These are phyloP conservation scores for Huntiella omanensis DNA, from an alignment of 2,329 filamentous ascomycete species.

Conservation along the genomic window DNA sequence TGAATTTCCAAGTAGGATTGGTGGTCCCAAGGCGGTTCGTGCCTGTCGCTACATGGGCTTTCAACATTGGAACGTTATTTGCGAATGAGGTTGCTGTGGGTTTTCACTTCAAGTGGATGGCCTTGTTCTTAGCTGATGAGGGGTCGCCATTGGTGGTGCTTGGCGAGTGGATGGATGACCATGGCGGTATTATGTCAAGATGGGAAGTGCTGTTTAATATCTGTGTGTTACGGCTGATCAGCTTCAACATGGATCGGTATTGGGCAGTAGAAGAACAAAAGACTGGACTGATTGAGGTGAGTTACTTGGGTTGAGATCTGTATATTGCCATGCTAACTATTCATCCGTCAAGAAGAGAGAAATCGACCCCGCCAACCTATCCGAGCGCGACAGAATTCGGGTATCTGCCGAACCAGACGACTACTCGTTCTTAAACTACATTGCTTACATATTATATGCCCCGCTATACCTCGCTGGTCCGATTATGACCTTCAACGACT, in stretches of 20 bases:
- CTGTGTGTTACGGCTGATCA: constrained; percentile 77
- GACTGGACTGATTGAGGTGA: constrained; percentile 53
- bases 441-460: constrained; percentile 79
- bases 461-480: constrained; percentile 85
- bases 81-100: constrained; percentile 71
- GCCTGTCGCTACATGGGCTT: constrained; percentile 66
- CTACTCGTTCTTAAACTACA: constrained; percentile 68
- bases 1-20: constrained; percentile 68
- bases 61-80: constrained; percentile 73
- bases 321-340: constrained; percentile 33
- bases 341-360: constrained; percentile 77
- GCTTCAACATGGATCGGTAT: constrained; percentile 93
- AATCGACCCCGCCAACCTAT: constrained; percentile 69
- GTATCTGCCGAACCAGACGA: constrained; percentile 53
- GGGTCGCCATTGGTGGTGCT: constrained; percentile 31
- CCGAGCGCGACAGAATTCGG: constrained; percentile 69
- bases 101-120: constrained; percentile 51
- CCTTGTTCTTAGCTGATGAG: constrained; percentile 19
- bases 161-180: constrained; percentile 56
- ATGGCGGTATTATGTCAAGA: constrained; percentile 64
- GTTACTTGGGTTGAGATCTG: not conserved
- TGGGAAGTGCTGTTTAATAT: constrained; percentile 99
- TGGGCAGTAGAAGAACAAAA: constrained; percentile 63
- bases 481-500: constrained; percentile 96
- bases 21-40: constrained; percentile 50